Conservation (phyloP, 768 basidiomycete species). For the Mycena indigotica region DNA sequence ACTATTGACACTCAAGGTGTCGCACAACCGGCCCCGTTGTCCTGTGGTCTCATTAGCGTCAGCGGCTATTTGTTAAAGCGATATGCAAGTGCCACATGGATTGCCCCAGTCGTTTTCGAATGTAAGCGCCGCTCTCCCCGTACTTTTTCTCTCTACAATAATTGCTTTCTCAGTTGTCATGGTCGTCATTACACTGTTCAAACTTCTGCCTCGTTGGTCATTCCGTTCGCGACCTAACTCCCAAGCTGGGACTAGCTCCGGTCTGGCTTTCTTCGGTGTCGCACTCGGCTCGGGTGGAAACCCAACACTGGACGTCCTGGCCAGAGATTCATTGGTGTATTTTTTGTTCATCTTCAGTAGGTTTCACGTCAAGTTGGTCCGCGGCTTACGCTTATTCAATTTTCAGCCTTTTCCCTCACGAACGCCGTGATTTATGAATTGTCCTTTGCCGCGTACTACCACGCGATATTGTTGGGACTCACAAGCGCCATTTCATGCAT, state of each 20-base stretch:
- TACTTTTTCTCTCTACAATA: no score
- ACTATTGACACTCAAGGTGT: slow-evolving; percentile 16
- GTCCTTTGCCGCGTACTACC: slow-evolving; percentile 13
- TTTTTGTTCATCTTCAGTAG: slow-evolving; percentile 22
- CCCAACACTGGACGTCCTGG: slow-evolving; percentile 19
- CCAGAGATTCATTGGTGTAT: slow-evolving; percentile 24
- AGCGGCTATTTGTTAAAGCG: slow-evolving; percentile 6
- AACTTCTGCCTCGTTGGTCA: slow-evolving; percentile 16
- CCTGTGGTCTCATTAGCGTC: slow-evolving; percentile 6
- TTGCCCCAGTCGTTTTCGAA: slow-evolving; percentile 22
- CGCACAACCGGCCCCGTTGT: slow-evolving; percentile 13
- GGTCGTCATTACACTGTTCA: slow-evolving; percentile 16
- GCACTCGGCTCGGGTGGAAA: not conserved
- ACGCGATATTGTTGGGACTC: slow-evolving; percentile 13
- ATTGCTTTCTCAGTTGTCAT: slow-evolving; percentile 9
- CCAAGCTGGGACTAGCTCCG: slow-evolving; percentile 7
- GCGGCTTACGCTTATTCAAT: not conserved
- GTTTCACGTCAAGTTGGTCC: not conserved
- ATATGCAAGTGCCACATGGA: slow-evolving; percentile 19
- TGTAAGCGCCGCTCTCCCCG: slow-evolving; percentile 10
- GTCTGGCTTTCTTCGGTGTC: not conserved
- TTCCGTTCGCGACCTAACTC: not conserved
- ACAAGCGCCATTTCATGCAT: slow-evolving; percentile 20
- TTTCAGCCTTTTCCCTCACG: slow-evolving; percentile 11
- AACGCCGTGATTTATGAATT: slow-evolving; percentile 13